Evolutionary conservation across 2,329 filamentous ascomycete species (phyloP).

Genomic region (Metarhizium anisopliae): DNA sequence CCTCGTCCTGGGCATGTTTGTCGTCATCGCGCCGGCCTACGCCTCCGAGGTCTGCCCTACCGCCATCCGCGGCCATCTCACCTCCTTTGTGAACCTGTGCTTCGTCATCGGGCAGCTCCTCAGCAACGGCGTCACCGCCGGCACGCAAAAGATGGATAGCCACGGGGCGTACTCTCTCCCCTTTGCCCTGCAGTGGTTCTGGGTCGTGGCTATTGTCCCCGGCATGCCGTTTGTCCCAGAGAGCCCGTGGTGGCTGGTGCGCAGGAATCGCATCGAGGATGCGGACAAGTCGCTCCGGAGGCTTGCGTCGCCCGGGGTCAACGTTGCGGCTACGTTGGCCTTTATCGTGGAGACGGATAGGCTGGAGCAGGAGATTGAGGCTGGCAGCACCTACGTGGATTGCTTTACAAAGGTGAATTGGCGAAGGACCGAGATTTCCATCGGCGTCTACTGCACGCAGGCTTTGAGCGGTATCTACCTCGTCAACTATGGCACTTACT

Average conservation of each 20-base stretch:
- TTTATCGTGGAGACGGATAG: conserved; percentile 40
- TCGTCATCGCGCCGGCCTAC: conserved; percentile 32
- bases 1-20: conserved; percentile 33
- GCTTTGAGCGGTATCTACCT: conserved; percentile 32
- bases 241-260: conserved; percentile 38
- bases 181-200: conserved; percentile 37
- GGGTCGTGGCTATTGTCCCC: conserved; percentile 30
- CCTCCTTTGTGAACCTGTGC: conserved; percentile 33
- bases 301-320: conserved; percentile 31
- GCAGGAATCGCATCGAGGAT: conserved; percentile 27
- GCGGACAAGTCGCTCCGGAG: conserved; percentile 37
- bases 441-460: conserved; percentile 32
- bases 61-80: conserved; percentile 30
- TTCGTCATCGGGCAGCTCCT: conserved; percentile 38
- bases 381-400: conserved; percentile 27
- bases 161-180: conserved; percentile 28
- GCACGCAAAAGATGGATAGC: conserved; percentile 10
- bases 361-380: conserved; percentile 21
- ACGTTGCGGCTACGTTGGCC: conserved; percentile 30
- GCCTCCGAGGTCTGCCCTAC: conserved; percentile 34
- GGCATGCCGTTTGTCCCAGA: conserved; percentile 37
- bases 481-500: conserved; percentile 35
- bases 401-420: conserved; percentile 35
- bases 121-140: conserved; percentile 33
- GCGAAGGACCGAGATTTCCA: conserved; percentile 30